Evolutionary conservation across 1,284 basidiomycete genomes (phyloP), one percentile per base, ranked within the genome.

Genomic region (Pholiota adiposa): DNA sequence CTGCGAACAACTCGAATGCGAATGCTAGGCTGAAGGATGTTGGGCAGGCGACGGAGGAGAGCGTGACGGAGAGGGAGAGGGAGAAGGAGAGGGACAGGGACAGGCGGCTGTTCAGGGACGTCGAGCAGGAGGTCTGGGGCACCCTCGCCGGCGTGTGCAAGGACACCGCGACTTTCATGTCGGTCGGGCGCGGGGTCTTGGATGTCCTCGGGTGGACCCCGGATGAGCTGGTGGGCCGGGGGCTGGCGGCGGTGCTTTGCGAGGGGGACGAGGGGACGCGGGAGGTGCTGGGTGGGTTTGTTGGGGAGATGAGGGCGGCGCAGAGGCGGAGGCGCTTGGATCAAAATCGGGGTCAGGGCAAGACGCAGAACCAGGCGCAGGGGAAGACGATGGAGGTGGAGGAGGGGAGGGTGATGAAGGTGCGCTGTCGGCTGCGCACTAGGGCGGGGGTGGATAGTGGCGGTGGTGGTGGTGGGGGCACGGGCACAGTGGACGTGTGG

Each of bases 121-220:
- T 38, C 6, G 60, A 51, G 58, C 70, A 70, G 54, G 86, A 88
- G 67, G 83, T 84, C 59, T 90, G 89, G 87, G 84, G 83, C 0
- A 76, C 83, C 62, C 65, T 89, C 18, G 83, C 80, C 51, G 66
- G 75, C 0, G 70, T 75, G 51, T 83, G 82, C 19, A 79, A 41
- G 33, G 65, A 64, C 21, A 69, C 63, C 2, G 61, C 66, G 23
- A 66, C 84, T 7, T 77, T 89, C 58, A 71, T 88, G 23, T 80
- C 83, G 44, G 80, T 82, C 3, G 83, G 84, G 27, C 69, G 75
- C 7, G 80, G 78, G 5, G 78, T 85, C 50, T 73, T 44, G 43
- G 69, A 70, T 51, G 67, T 73, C 14, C 56, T 75, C 0, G 73
- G 71, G 1, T 74, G 68, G 63, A 51, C 56, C 16, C 51, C 63